Evolutionary conservation across 164 flowering plant genomes (phyloP).

Genomic region (Chimonanthus salicifolius): DNA sequence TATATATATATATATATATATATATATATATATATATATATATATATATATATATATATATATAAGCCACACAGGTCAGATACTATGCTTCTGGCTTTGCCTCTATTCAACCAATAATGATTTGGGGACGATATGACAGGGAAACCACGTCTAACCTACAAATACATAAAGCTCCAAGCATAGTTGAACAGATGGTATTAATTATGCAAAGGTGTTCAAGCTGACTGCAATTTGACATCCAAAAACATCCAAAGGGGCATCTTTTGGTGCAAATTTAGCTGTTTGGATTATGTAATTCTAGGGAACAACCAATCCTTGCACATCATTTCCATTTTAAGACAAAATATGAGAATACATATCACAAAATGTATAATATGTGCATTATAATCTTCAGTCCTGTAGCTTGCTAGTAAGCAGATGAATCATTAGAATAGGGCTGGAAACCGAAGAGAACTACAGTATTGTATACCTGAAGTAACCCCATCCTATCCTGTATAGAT

Average conservation of each 20-base stretch:
- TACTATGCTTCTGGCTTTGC: no score
- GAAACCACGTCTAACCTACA: no score
- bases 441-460: not conserved
- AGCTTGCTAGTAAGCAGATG: not conserved
- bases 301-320: not conserved
- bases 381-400: not conserved
- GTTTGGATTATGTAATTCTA: not conserved
- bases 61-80: no score
- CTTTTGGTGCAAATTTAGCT: not conserved
- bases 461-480: constrained; percentile 82
- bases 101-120: no score
- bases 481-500: constrained; percentile 97
- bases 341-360: not conserved
- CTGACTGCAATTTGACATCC: not conserved
- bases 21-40: no score
- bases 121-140: no score
- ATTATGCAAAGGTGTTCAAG: not conserved
- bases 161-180: not conserved
- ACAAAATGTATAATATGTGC: not conserved
- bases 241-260: not conserved
- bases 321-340: not conserved
- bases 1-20: no score
- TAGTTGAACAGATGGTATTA: not conserved
- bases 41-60: no score
- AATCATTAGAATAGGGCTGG: not conserved